Percentiles rank a stretch among this genome's conserved stretches.
Conservation (phyloP, 495 filamentous ascomycete genomes). For the Aspergillus avenaceus region DNA sequence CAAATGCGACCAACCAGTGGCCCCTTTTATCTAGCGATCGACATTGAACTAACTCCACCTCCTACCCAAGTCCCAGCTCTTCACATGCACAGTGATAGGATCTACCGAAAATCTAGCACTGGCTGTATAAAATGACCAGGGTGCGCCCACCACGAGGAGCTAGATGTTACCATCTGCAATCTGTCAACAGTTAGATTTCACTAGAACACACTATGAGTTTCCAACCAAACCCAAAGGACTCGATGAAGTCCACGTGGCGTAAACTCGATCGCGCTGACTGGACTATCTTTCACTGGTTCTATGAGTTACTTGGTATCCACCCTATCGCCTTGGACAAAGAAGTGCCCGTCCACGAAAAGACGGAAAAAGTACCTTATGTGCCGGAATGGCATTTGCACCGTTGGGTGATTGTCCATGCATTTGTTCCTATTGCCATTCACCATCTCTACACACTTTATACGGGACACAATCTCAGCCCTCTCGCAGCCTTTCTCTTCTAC, state of each 20-base stretch:
- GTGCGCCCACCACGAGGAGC: not conserved
- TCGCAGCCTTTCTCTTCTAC: constrained; percentile 25
- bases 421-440: constrained; percentile 22
- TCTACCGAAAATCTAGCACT: not conserved
- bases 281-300: constrained; percentile 25
- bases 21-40: not conserved
- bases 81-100: not conserved
- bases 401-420: constrained; percentile 27
- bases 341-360: constrained; percentile 28
- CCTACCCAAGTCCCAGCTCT: not conserved
- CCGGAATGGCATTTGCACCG: constrained; percentile 24
- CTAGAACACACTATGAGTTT: constrained; percentile 10
- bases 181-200: not conserved
- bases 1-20: not conserved
- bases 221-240: constrained; percentile 26
- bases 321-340: constrained; percentile 20
- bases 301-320: constrained; percentile 25
- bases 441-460: constrained; percentile 25
- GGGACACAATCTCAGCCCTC: constrained; percentile 14
- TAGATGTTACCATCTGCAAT: not conserved
- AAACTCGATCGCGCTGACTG: constrained; percentile 19
- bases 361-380: constrained; percentile 29
- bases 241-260: constrained; percentile 38
- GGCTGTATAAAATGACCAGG: not conserved
- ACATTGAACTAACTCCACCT: not conserved